These are phyloP conservation scores for Kwoniella dejecticola DNA, from an alignment of 768 basidiomycete genomes.

Conservation along the genomic window DNA sequence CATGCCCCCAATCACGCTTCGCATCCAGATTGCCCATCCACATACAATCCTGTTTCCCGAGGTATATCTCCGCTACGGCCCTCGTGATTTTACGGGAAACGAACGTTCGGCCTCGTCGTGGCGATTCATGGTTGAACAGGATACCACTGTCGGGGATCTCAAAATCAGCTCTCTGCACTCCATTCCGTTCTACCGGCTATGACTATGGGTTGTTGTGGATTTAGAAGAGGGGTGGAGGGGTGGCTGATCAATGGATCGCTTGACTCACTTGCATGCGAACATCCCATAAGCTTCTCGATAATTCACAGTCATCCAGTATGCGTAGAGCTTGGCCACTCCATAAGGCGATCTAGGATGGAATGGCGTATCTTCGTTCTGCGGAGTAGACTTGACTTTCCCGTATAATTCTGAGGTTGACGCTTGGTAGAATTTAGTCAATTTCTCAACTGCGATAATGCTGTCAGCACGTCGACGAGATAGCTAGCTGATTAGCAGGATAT, in stretches of 20 bases:
- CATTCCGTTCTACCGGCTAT: too few species aligned
- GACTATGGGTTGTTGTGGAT: too few species aligned
- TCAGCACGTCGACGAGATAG: not conserved
- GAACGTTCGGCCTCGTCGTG: conserved; percentile 89
- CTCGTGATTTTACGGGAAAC: conserved; percentile 93
- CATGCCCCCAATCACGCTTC: conserved; percentile 97
- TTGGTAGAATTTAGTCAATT: conserved; percentile 86
- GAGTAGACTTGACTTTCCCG: conserved; percentile 93
- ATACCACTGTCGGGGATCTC: conserved; percentile 63
- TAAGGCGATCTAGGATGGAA: conserved; percentile 99
- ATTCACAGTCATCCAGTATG: conserved; percentile 57
- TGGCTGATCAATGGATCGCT: too few species aligned
- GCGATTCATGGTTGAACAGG: conserved; percentile 97
- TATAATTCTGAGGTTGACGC: conserved; percentile 97
- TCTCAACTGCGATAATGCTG: conserved; percentile 61
- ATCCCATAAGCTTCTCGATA: conserved; percentile 84
- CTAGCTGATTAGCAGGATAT: not conserved
- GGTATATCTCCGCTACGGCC: conserved; percentile 85
- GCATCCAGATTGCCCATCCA: conserved; percentile 95
- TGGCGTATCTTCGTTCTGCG: conserved; percentile 92
- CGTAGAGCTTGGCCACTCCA: conserved; percentile 83
- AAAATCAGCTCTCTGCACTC: too few species aligned
- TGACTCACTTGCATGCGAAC: conserved; percentile 76
- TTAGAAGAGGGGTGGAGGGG: too few species aligned
- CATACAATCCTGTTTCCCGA: conserved; percentile 85